Evolutionary conservation across 1,139 yeast genomes (phyloP).

Genomic region (Kodamaea fungicola): DNA sequence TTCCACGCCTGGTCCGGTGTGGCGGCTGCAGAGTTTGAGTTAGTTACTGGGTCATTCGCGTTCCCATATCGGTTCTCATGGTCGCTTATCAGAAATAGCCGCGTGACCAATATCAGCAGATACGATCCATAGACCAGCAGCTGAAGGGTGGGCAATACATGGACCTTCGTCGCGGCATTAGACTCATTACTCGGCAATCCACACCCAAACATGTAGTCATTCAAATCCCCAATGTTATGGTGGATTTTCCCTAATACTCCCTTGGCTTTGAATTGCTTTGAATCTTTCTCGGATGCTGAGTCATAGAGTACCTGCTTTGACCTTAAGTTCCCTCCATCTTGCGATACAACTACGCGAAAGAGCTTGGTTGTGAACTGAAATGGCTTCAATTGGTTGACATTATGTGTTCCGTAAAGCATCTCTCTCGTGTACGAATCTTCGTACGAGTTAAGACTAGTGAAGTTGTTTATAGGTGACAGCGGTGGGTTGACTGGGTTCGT

Average conservation of each 20-base stretch:
- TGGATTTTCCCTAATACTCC: constrained; percentile 20
- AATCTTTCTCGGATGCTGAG: constrained; percentile 25
- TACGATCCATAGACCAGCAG: constrained; percentile 23
- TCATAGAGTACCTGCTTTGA: constrained; percentile 50
- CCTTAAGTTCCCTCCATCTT: constrained; percentile 51
- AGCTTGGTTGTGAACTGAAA: constrained; percentile 30
- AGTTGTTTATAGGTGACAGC: constrained; percentile 2
- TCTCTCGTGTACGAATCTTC: constrained; percentile 45
- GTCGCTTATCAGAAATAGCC: constrained; percentile 43
- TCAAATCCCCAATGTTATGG: constrained; percentile 44
- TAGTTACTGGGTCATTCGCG: constrained; percentile 3
- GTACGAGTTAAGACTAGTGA: constrained; percentile 19
- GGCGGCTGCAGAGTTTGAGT: constrained; percentile 2
- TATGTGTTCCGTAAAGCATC: constrained; percentile 40
- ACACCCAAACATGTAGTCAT: constrained; percentile 55
- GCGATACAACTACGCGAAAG: constrained; percentile 46
- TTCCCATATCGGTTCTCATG: constrained; percentile 9
- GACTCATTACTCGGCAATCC: constrained; percentile 51
- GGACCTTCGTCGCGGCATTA: constrained; percentile 45
- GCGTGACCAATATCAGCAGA: constrained; percentile 41
- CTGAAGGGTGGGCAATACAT: constrained; percentile 42
- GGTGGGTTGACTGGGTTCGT: constrained; percentile 2
- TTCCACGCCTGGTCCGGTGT: constrained; percentile 17
- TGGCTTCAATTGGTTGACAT: constrained; percentile 26
- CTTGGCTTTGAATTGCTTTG: constrained; percentile 1